Conservation (phyloP, 176 grass and related monocot genomes). For the Calamus simplicifolius region DNA sequence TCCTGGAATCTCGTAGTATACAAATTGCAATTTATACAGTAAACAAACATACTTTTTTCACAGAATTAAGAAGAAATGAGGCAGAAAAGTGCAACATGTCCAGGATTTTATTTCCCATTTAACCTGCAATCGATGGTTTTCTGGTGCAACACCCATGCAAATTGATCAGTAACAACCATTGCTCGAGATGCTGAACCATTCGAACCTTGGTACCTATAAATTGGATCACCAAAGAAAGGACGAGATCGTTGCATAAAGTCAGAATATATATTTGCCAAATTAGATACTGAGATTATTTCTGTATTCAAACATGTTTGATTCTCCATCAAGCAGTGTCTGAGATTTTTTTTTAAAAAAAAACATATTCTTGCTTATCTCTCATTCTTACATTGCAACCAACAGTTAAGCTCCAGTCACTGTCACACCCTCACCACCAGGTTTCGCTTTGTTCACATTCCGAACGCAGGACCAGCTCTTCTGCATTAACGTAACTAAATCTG, state of each 20-base stretch:
- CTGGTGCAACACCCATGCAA: constrained; percentile 49
- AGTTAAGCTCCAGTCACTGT: constrained; percentile 56
- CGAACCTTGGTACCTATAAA: constrained; percentile 76
- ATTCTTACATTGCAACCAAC: constrained; percentile 61
- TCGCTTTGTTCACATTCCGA: constrained; percentile 50
- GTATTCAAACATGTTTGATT: too few species aligned
- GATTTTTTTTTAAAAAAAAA: not conserved
- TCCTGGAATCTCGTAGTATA: too few species aligned
- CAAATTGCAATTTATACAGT: too few species aligned
- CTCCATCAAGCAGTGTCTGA: too few species aligned
- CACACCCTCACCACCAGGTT: constrained; percentile 63
- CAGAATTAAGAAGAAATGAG: too few species aligned
- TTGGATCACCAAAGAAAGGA: not conserved
- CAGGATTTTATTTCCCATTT: too few species aligned
- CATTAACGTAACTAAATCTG: constrained; percentile 84
- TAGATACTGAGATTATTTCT: too few species aligned
- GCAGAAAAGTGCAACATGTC: too few species aligned
- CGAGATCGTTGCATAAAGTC: too few species aligned
- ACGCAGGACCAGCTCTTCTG: constrained; percentile 69
- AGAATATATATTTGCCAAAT: too few species aligned
- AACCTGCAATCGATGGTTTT: constrained; percentile 37
- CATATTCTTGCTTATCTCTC: constrained; percentile 3
- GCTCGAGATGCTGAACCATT: constrained; percentile 62
- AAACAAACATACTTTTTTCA: too few species aligned
- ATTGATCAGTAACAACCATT: constrained; percentile 71